Conservation (phyloP, 108 stramenopile species). For the Nitzschia sp. region DNA sequence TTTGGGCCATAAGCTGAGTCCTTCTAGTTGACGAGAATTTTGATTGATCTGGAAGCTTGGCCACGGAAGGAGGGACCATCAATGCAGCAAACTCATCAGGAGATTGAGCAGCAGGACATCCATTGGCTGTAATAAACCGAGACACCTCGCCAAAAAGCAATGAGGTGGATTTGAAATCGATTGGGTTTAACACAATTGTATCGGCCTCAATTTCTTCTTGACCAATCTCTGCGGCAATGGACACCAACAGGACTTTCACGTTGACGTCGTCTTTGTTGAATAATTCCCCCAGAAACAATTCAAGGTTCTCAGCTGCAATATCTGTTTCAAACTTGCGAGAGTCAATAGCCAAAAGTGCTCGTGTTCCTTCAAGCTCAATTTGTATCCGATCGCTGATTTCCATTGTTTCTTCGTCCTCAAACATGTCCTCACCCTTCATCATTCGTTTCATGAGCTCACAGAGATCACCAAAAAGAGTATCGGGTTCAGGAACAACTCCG, state of each 20-base stretch:
- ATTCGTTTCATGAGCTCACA: conserved; percentile 24
- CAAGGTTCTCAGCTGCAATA: conserved; percentile 25
- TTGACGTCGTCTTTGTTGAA: conserved; percentile 22
- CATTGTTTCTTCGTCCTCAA: conserved; percentile 30
- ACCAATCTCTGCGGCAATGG: conserved; percentile 1
- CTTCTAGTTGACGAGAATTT: conserved; percentile 25
- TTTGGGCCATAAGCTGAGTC: conserved; percentile 16
- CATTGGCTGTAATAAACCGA: conserved; percentile 39
- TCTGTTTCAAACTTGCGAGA: conserved; percentile 23
- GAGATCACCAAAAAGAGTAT: conserved; percentile 34
- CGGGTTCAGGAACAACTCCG: conserved; percentile 29
- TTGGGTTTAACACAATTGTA: conserved; percentile 18
- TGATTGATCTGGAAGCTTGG: conserved; percentile 18
- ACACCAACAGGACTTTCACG: conserved; percentile 32
- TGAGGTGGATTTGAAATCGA: conserved; percentile 37
- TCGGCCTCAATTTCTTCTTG: conserved; percentile 23
- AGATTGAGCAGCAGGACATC: conserved; percentile 44
- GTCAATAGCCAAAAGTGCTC: conserved; percentile 30
- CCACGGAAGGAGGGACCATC: conserved; percentile 41
- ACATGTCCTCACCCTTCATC: conserved; percentile 24
- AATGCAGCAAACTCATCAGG: conserved; percentile 40
- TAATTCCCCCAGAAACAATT: conserved; percentile 27
- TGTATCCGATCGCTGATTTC: conserved; percentile 35
- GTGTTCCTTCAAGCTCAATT: conserved; percentile 30
- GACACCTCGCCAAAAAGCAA: conserved; percentile 37